A percentile compares a stretch with the other conserved stretches of the same genome.
Conservation (phyloP, 2,329 filamentous ascomycete species). For the Parastagonospora nodorum region DNA sequence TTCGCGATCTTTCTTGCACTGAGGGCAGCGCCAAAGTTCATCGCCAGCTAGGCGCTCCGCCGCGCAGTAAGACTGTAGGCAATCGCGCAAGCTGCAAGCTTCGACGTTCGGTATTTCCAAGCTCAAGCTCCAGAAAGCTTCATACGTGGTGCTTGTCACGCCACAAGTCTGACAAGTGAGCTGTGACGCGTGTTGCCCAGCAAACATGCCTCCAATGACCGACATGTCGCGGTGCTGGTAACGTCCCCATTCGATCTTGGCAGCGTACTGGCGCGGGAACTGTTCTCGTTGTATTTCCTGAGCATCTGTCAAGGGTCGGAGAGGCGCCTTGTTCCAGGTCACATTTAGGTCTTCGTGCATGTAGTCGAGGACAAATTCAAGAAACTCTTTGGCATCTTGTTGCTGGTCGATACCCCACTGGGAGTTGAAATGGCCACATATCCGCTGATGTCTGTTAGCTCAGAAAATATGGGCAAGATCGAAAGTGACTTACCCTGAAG, state of each 20-base stretch:
- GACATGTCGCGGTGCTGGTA: slow-evolving; percentile 73
- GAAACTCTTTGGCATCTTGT: slow-evolving; percentile 91
- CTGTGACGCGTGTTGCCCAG: slow-evolving; percentile 69
- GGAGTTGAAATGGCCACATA: slow-evolving; percentile 67
- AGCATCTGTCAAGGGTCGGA: slow-evolving; percentile 62
- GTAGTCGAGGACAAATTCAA: slow-evolving; percentile 78
- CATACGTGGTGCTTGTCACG: slow-evolving; percentile 69
- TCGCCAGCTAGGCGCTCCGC: slow-evolving; percentile 71
- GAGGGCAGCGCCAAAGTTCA: slow-evolving; percentile 73
- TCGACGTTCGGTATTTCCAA: slow-evolving; percentile 70
- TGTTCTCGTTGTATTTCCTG: slow-evolving; percentile 66
- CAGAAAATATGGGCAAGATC: background rate
- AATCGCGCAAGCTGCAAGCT: slow-evolving; percentile 67
- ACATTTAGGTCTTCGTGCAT: slow-evolving; percentile 86
- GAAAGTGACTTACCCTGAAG: slow-evolving; percentile 45
- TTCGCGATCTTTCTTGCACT: slow-evolving; percentile 70
- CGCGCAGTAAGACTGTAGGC: slow-evolving; percentile 70
- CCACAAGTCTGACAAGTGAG: slow-evolving; percentile 66
- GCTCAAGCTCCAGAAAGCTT: slow-evolving; percentile 72
- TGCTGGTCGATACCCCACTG: slow-evolving; percentile 76
- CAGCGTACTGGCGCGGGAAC: slow-evolving; percentile 67
- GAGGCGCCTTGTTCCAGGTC: slow-evolving; percentile 63
- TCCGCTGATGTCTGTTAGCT: slow-evolving; percentile 47
- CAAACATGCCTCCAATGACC: slow-evolving; percentile 80
- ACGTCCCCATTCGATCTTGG: slow-evolving; percentile 73